Percentiles rank a stretch among this genome's conserved stretches.
Evolutionary conservation across 768 basidiomycete species (phyloP).

Genomic region (Leucosporidium creatinivorum): DNA sequence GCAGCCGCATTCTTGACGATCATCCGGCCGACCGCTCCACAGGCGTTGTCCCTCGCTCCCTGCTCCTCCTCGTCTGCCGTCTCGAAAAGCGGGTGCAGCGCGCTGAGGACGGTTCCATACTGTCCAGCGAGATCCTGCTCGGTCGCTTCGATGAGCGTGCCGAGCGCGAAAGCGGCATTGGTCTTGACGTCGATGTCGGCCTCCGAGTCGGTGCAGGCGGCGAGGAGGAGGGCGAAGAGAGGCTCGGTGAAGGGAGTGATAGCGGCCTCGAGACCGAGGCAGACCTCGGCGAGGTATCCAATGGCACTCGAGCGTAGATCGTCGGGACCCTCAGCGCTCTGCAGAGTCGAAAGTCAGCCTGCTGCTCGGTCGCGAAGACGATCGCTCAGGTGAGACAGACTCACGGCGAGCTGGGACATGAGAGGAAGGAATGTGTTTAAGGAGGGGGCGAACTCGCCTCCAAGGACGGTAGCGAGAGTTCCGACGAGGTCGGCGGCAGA

Average conservation of each 20-base stretch:
- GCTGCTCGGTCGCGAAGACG: too few species aligned
- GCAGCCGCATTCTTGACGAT: slow-evolving; percentile 69
- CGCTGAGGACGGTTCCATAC: slow-evolving; percentile 66
- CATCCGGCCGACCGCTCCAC: slow-evolving; percentile 82
- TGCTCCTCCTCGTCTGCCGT: slow-evolving; percentile 56
- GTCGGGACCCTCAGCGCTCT: slow-evolving; percentile 78
- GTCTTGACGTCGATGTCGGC: slow-evolving; percentile 84
- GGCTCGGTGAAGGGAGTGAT: slow-evolving; percentile 76
- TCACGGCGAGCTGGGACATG: slow-evolving; percentile 83
- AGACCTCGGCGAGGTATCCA: slow-evolving; percentile 90
- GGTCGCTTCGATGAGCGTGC: slow-evolving; percentile 82
- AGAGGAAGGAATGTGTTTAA: slow-evolving; percentile 79
- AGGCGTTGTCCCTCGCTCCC: slow-evolving; percentile 94
- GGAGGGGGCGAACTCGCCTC: slow-evolving; percentile 68
- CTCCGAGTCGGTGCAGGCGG: slow-evolving; percentile 71
- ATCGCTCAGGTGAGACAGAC: slow-evolving; percentile 39
- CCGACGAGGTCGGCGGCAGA: slow-evolving; percentile 91
- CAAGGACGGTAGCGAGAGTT: slow-evolving; percentile 75
- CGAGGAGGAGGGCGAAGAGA: slow-evolving; percentile 75
- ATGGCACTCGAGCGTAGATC: slow-evolving; percentile 89
- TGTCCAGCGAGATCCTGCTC: slow-evolving; percentile 71
- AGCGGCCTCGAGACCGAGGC: slow-evolving; percentile 70
- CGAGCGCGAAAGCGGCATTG: slow-evolving; percentile 93
- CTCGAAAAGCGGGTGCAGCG: slow-evolving; percentile 73
- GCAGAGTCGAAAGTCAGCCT: background rate